Percentiles rank a stretch among this genome's conserved stretches.
Conservation (phyloP, 2,329 filamentous ascomycete species). For the Aspergillus awamori region DNA sequence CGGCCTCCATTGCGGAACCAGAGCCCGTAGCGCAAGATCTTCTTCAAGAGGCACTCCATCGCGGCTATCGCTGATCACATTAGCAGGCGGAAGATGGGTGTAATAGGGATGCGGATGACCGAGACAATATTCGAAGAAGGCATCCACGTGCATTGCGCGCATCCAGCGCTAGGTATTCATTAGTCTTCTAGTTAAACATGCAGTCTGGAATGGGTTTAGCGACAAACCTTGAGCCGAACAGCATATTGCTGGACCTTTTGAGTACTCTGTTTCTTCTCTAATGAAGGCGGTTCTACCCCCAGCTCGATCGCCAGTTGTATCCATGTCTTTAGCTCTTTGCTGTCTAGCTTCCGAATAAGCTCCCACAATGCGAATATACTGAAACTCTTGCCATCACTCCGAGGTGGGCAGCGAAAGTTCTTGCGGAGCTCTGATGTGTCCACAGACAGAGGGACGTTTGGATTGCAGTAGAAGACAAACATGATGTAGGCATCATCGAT, state of each 20-base stretch:
- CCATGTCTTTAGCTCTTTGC: slow-evolving; percentile 90
- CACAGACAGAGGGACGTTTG: slow-evolving; percentile 68
- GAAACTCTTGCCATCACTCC: slow-evolving; percentile 85
- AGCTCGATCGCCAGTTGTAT: slow-evolving; percentile 81
- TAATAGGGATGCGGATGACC: slow-evolving; percentile 79
- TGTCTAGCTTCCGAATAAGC: slow-evolving; percentile 75
- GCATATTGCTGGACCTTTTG: slow-evolving; percentile 96
- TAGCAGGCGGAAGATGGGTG: slow-evolving; percentile 69
- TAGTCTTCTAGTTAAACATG: background rate
- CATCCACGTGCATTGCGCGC: slow-evolving; percentile 93
- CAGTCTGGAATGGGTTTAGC: background rate
- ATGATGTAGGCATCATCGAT: slow-evolving; percentile 81
- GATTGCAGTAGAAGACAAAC: slow-evolving; percentile 92
- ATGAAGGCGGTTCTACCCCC: slow-evolving; percentile 83
- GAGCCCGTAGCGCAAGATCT: slow-evolving; percentile 80
- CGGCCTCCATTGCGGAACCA: slow-evolving; percentile 73
- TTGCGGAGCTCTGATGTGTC: slow-evolving; percentile 73
- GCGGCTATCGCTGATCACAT: slow-evolving; percentile 66
- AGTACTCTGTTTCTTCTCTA: slow-evolving; percentile 80
- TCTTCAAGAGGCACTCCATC: slow-evolving; percentile 86
- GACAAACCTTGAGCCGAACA: slow-evolving; percentile 78
- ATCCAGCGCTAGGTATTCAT: slow-evolving; percentile 74
- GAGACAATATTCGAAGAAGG: slow-evolving; percentile 89
- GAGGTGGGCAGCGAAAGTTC: slow-evolving; percentile 77
- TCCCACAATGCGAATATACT: slow-evolving; percentile 75